A percentile compares a stretch with the other conserved stretches of the same genome.
These are phyloP conservation scores for Lycium ferocissimum DNA, from an alignment of 257 asterid genomes.

Conservation along the genomic window DNA sequence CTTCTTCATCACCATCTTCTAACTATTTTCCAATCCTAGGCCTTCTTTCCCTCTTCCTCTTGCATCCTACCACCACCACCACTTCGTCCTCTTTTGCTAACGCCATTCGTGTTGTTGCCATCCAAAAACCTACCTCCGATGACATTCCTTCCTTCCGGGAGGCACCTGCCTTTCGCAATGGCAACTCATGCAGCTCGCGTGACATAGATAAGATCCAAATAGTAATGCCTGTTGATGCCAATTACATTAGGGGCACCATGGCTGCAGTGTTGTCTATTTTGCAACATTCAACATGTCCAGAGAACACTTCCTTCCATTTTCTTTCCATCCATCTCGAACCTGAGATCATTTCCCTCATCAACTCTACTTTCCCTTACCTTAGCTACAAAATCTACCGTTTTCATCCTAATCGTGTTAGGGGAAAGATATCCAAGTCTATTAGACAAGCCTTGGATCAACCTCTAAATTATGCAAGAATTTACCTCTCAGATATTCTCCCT, in stretches of 20 bases:
- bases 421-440: slow-evolving; percentile 74
- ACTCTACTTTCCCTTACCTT: slow-evolving; percentile 80
- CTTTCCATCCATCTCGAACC: slow-evolving; percentile 61
- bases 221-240: slow-evolving; percentile 80
- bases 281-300: slow-evolving; percentile 86
- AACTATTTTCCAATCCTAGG: slow-evolving; percentile 52
- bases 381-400: slow-evolving; percentile 63
- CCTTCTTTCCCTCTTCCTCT: slow-evolving; percentile 84
- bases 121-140: slow-evolving; percentile 38
- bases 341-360: slow-evolving; percentile 56
- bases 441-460: slow-evolving; percentile 86
- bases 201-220: slow-evolving; percentile 50
- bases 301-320: slow-evolving; percentile 72
- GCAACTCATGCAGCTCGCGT: slow-evolving; percentile 50
- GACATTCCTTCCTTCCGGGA: slow-evolving; percentile 58
- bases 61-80: slow-evolving; percentile 44
- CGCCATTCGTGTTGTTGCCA: slow-evolving; percentile 56
- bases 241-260: slow-evolving; percentile 81
- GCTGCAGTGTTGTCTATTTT: slow-evolving; percentile 78
- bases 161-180: slow-evolving; percentile 85
- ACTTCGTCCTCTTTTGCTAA: slow-evolving; percentile 31
- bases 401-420: slow-evolving; percentile 63
- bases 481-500: slow-evolving; percentile 71
- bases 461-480: slow-evolving; percentile 77
- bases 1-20: slow-evolving; percentile 2